phyloP scores from a whole-genome alignment of 2,329 filamentous ascomycete genomes.

The Botryotinia convoluta region DNA sequence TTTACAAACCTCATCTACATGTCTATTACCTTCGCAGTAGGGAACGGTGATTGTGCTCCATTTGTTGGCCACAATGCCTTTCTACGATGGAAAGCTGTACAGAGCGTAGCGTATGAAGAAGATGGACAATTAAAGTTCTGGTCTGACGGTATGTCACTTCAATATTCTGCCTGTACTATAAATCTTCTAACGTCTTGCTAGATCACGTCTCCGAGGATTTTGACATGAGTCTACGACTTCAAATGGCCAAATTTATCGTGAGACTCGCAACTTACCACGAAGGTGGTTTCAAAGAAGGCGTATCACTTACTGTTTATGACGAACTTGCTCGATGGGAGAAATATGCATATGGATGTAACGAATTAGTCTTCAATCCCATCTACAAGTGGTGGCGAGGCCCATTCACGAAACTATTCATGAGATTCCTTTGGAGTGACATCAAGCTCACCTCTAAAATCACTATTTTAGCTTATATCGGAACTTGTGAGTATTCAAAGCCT shows the following conservation, averaged over 20 bases:
- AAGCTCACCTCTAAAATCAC: slow-evolving; percentile 66
- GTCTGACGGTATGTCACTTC: slow-evolving; percentile 38
- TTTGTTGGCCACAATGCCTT: slow-evolving; percentile 80
- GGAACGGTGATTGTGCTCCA: slow-evolving; percentile 60
- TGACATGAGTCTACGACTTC: slow-evolving; percentile 70
- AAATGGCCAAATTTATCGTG: slow-evolving; percentile 65
- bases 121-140: slow-evolving; percentile 44
- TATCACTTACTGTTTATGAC: slow-evolving; percentile 71
- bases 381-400: slow-evolving; percentile 62
- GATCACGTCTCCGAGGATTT: slow-evolving; percentile 69
- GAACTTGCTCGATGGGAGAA: slow-evolving; percentile 72
- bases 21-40: slow-evolving; percentile 67
- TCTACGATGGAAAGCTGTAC: slow-evolving; percentile 65
- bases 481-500: slow-evolving; percentile 24
- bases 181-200: background rate
- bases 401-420: slow-evolving; percentile 62
- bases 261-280: slow-evolving; percentile 67
- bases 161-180: background rate
- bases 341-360: slow-evolving; percentile 69
- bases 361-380: slow-evolving; percentile 67
- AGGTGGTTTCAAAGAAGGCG: slow-evolving; percentile 70
- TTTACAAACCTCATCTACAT: slow-evolving; percentile 78
- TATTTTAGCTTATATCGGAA: slow-evolving; percentile 66
- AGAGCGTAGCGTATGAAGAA: slow-evolving; percentile 55
- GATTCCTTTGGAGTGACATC: slow-evolving; percentile 60